Percentiles rank a stretch among this genome's conserved stretches.
Conservation (phyloP, 2,329 filamentous ascomycete genomes). For the Xylariales sp. region DNA sequence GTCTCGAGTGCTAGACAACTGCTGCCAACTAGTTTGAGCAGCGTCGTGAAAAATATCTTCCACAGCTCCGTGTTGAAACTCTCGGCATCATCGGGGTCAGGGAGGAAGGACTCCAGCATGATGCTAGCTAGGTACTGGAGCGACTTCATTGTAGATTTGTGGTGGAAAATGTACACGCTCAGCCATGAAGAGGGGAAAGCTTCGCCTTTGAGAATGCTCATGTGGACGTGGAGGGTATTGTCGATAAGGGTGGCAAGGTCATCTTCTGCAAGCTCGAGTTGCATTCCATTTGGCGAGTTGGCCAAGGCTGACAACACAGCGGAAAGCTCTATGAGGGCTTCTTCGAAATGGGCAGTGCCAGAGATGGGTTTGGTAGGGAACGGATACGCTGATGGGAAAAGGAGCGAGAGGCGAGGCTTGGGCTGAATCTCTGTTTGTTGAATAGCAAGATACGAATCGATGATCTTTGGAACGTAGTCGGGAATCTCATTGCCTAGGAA, state of each 20-base stretch:
- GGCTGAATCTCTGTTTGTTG: conserved; percentile 48
- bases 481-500: conserved; percentile 77
- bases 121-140: conserved; percentile 78
- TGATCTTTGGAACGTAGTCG: conserved; percentile 84
- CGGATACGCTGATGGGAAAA: conserved; percentile 87
- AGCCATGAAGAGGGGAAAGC: conserved; percentile 89
- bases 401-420: conserved; percentile 70
- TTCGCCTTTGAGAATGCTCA: conserved; percentile 83
- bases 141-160: conserved; percentile 82
- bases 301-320: conserved; percentile 81
- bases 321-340: conserved; percentile 82
- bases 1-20: conserved; percentile 87
- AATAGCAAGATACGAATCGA: conserved; percentile 82
- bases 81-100: conserved; percentile 86
- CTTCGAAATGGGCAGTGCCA: conserved; percentile 63
- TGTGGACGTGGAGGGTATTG: conserved; percentile 76
- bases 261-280: conserved; percentile 69
- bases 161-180: conserved; percentile 88
- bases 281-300: conserved; percentile 67
- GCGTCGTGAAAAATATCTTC: conserved; percentile 86
- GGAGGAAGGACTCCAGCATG: conserved; percentile 78
- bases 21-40: conserved; percentile 86
- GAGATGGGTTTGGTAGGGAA: conserved; percentile 72
- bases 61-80: conserved; percentile 89
- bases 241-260: conserved; percentile 73